A percentile compares a stretch with the other conserved stretches of the same genome.
Evolutionary conservation across 1,139 yeast species (phyloP).

Genomic region (Taphrina confusa): DNA sequence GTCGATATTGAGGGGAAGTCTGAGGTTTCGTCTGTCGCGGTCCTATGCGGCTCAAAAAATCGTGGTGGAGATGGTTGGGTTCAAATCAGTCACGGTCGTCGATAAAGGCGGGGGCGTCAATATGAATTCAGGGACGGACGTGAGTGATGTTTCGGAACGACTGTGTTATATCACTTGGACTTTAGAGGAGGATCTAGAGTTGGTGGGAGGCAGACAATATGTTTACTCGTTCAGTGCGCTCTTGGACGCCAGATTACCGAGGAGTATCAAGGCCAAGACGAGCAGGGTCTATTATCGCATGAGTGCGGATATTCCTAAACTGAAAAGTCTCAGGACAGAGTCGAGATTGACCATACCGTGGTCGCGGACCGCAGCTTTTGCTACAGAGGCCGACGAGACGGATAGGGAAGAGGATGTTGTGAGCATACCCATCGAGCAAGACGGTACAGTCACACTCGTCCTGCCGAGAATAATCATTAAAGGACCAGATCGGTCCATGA

Average conservation of each 20-base stretch:
- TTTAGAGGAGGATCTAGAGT: conserved; percentile 15
- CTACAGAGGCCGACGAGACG: neutral
- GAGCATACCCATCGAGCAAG: neutral
- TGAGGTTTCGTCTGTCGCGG: neutral
- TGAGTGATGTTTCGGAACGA: conserved; percentile 8
- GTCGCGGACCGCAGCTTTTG: conserved; percentile 17
- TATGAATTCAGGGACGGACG: conserved; percentile 11
- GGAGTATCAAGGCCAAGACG: conserved; percentile 13
- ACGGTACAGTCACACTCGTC: neutral
- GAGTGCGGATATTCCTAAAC: conserved; percentile 6
- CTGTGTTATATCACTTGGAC: conserved; percentile 15
- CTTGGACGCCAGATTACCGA: conserved; percentile 13
- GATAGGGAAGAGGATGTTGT: neutral
- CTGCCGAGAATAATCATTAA: conserved; percentile 3
- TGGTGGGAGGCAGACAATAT: conserved; percentile 2
- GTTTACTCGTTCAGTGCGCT: conserved; percentile 3
- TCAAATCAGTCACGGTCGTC: conserved; percentile 2
- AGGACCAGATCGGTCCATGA: conserved; percentile 11
- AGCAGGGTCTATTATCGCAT: conserved; percentile 4
- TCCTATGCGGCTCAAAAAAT: neutral
- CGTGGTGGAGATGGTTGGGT: conserved; percentile 14
- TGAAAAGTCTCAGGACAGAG: conserved; percentile 13
- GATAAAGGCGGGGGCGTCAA: conserved; percentile 2
- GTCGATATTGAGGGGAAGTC: conserved; percentile 5
- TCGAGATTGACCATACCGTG: conserved; percentile 11